Evolutionary conservation across 106 monocot species (phyloP).

Genomic region (Agapanthus africanus): DNA sequence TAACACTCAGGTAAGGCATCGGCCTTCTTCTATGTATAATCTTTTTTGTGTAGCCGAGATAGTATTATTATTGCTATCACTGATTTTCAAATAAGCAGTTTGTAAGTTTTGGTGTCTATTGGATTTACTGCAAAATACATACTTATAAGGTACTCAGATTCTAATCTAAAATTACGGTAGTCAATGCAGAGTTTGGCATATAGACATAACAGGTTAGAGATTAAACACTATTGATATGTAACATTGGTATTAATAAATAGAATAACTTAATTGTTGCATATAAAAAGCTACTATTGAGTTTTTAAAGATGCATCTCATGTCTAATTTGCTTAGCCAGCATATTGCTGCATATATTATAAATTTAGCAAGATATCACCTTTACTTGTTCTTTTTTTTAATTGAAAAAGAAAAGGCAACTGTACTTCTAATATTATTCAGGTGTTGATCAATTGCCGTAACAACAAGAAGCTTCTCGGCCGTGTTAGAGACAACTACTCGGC

Average conservation of each 20-base stretch:
- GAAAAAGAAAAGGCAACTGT: no score
- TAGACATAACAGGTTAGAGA: no score
- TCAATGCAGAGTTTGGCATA: no score
- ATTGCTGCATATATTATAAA: neutral
- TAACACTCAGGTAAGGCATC: constrained; percentile 65
- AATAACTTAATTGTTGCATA: no score
- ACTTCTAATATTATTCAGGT: constrained; percentile 31
- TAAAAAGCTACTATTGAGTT: no score
- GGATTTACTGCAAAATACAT: neutral
- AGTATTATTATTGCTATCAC: neutral
- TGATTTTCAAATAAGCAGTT: neutral
- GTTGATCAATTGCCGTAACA: constrained; percentile 64
- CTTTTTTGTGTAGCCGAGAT: neutral
- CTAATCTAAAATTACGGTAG: neutral
- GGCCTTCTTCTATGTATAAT: neutral
- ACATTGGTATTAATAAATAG: no score
- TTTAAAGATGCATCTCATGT: neutral
- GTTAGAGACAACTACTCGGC: no score
- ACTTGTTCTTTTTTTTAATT: neutral
- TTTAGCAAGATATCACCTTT: neutral
- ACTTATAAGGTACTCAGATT: neutral
- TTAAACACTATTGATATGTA: no score
- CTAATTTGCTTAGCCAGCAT: neutral
- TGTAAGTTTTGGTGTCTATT: neutral
- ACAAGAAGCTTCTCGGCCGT: constrained; percentile 60